Conservation (phyloP, 139 green algal species). For the Chlamydomonas sphaeroides region DNA sequence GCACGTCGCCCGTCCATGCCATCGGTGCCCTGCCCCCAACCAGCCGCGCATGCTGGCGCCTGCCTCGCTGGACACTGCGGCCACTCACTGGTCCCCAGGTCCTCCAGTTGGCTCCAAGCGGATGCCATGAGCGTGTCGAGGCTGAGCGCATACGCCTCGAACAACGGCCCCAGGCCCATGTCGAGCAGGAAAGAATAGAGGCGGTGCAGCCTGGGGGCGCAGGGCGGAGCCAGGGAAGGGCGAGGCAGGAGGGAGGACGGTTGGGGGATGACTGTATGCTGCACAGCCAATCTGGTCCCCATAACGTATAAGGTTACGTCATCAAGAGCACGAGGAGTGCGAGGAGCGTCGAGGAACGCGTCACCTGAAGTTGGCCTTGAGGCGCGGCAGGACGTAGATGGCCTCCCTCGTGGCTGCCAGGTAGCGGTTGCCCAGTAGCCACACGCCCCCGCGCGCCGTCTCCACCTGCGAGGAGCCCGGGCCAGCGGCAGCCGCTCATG, state of each 20-base stretch:
- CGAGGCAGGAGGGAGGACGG: too few species aligned
- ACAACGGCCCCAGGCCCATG: conserved; percentile 18
- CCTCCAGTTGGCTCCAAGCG: conserved; percentile 5
- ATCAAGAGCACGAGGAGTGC: too few species aligned
- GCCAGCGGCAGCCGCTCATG: background rate
- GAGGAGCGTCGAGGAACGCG: too few species aligned
- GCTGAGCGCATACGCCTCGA: conserved; percentile 2
- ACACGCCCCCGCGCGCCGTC: conserved; percentile 3
- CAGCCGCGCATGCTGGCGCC: too few species aligned
- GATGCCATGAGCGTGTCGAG: conserved; percentile 19
- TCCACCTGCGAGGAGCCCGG: background rate
- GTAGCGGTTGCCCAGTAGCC: conserved; percentile 38
- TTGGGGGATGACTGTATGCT: background rate
- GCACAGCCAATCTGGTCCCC: background rate
- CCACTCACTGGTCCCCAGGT: conserved; percentile 5
- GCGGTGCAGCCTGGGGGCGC: background rate
- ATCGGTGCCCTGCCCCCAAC: background rate
- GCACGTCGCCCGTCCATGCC: background rate
- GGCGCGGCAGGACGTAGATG: conserved; percentile 17
- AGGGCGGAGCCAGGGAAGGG: background rate
- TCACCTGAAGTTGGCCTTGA: conserved; percentile 17
- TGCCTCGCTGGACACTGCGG: background rate
- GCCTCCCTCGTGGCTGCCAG: conserved; percentile 11
- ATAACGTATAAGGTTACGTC: too few species aligned
- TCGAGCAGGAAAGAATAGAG: conserved; percentile 17